Evolutionary conservation across 202 grass and related monocot genomes (phyloP).

Genomic region (Cymbopogon flexuosus): DNA sequence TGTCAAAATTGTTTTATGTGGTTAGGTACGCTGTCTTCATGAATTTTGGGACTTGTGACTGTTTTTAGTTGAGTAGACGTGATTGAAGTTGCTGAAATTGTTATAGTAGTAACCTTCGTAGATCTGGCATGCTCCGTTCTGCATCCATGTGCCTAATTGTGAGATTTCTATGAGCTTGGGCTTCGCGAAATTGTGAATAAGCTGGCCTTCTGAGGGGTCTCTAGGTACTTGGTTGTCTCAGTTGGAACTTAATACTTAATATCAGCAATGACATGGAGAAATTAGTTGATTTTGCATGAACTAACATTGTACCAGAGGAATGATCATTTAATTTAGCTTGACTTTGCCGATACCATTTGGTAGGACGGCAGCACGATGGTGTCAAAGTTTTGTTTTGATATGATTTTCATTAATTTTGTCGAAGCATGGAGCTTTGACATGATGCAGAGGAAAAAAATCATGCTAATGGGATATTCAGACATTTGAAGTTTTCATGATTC

Average conservation of each 20-base stretch:
- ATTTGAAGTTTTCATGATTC: background rate
- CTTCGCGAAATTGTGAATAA: background rate
- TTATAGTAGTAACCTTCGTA: background rate
- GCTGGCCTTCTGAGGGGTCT: background rate
- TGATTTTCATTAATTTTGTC: constrained; percentile 4
- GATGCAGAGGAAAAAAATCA: background rate
- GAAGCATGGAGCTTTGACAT: background rate
- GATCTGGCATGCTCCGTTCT: constrained; percentile 6
- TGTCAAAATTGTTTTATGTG: constrained; percentile 5
- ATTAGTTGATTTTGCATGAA: background rate
- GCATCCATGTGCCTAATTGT: background rate
- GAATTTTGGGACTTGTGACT: background rate
- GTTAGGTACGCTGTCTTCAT: background rate
- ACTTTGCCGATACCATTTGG: background rate
- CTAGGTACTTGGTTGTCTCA: background rate
- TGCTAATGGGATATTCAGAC: background rate
- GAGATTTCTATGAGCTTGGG: background rate
- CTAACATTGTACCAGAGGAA: background rate
- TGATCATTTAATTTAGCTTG: background rate
- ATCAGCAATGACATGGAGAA: background rate
- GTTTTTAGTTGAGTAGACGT: background rate
- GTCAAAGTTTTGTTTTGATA: background rate
- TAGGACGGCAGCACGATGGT: background rate
- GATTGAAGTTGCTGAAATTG: constrained; percentile 9
- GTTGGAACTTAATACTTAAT: background rate